phyloP scores from a whole-genome alignment of 73 alveolate species.

The Tetrahymena elliotti region DNA sequence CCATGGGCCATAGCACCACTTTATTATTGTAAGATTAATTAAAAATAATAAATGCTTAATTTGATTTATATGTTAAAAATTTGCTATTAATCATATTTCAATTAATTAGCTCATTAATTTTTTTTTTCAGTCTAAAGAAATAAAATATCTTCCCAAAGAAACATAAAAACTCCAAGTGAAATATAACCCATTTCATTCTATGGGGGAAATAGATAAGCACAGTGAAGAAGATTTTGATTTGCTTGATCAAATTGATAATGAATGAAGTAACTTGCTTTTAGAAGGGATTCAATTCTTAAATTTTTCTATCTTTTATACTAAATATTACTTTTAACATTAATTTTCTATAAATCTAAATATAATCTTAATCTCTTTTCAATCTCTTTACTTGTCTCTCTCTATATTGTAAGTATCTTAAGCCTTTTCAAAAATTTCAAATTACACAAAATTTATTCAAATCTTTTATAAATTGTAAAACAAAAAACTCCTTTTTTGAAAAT shows the following conservation, averaged over 20 bases:
- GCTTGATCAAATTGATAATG: background rate
- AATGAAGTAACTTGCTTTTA: too few species aligned
- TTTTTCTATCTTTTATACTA: background rate
- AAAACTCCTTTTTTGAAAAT: too few species aligned
- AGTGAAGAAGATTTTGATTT: background rate
- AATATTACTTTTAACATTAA: too few species aligned
- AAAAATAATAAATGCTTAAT: background rate
- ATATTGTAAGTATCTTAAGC: too few species aligned
- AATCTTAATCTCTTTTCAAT: background rate
- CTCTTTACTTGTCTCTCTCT: too few species aligned
- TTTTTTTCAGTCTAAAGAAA: background rate
- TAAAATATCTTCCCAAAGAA: background rate
- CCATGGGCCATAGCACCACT: slow-evolving; percentile 76
- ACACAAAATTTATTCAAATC: too few species aligned
- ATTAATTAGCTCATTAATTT: background rate
- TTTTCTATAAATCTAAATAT: background rate
- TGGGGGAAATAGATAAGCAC: background rate
- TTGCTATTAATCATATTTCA: background rate
- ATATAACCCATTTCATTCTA: background rate
- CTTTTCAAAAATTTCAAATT: too few species aligned
- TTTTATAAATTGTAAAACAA: too few species aligned
- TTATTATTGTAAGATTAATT: slow-evolving; percentile 29
- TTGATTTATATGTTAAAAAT: background rate
- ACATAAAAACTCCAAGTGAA: background rate
- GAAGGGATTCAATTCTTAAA: too few species aligned